Base-by-base conservation (phyloP, 257 asterid species). In the Thymus quinquecostatus region DNA sequence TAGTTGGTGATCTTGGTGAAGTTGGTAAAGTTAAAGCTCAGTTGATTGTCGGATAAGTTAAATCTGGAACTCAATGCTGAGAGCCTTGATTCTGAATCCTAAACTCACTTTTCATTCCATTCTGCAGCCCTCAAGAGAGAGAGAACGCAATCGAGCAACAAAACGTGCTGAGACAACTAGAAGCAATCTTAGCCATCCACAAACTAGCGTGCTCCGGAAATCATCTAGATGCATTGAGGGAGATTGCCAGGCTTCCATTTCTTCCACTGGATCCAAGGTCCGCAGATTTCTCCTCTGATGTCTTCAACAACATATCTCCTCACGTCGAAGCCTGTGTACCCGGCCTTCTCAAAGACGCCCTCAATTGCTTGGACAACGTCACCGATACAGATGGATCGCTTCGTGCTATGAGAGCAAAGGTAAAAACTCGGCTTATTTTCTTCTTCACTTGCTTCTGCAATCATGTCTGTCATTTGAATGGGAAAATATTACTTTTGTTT, bases 291-390 rank as follows among this genome's bases (percentile, higher is more conserved):
- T 77, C 89, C 33, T 48, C 78, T 1, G 91, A 86, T 60, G 85
- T 75, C 49, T 87, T 86, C 79, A 76, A 89, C 12, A 91, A 77
- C 68, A 57, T 94, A 58, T 94, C 98, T 1, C 88, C 83, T 56
- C 88, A 89, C 11, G 98, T 95, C 56, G 97, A 92, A 84, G 90
- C 90, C 74, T 94, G 97, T 71, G 97, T 92, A 51, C 98, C 99
- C 0, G 88, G 89, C 73, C 85, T 95, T 83, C 88, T 95, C 61
- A 95, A 88, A 71, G 97, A 84, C 53, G 99, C 97, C 30, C 95
- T 95, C 69, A 80, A 88, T 50, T 84, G 97, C 21, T 70, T 91
- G 83, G 98, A 94, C 21, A 89, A 85, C 14, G 95, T 89, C 54
- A 54, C 80, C 14, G 98, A 94, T 77, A 83, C 95, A 44, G 99